These are phyloP conservation scores for Clavariopsis aquatica DNA, from an alignment of 495 filamentous ascomycete genomes.

Conservation along the genomic window DNA sequence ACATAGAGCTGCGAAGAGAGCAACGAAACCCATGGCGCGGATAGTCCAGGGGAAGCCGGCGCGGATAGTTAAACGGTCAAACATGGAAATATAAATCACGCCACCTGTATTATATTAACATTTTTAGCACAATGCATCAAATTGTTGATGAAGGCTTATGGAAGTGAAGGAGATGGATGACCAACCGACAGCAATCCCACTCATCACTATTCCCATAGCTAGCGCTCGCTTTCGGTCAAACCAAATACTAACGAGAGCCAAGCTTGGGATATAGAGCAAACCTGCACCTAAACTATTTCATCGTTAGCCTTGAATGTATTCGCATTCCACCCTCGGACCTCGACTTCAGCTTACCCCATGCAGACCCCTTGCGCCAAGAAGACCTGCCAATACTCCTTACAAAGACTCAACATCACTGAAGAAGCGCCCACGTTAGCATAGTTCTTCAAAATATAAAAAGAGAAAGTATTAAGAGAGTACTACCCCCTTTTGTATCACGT, in stretches of 20 bases:
- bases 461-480: too few species aligned
- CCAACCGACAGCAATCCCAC: slow-evolving; percentile 36
- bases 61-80: slow-evolving; percentile 23
- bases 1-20: slow-evolving; percentile 22
- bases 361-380: slow-evolving; percentile 37
- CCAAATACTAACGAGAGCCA: slow-evolving; percentile 34
- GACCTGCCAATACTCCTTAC: slow-evolving; percentile 36
- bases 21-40: slow-evolving; percentile 36
- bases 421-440: too few species aligned
- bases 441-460: too few species aligned
- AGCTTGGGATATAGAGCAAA: slow-evolving; percentile 32
- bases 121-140: not conserved
- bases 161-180: not conserved
- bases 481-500: too few species aligned
- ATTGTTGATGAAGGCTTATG: too few species aligned
- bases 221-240: slow-evolving; percentile 31
- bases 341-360: too few species aligned
- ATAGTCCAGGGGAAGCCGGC: slow-evolving; percentile 39
- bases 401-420: slow-evolving; percentile 38
- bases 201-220: slow-evolving; percentile 35
- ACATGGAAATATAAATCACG: slow-evolving; percentile 34
- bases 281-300: slow-evolving; percentile 36
- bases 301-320: too few species aligned
- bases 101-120: slow-evolving; percentile 21
- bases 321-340: too few species aligned